Percentiles rank a stretch among this genome's conserved stretches.
These are phyloP conservation scores for Canariomyces notabilis DNA, from an alignment of 2,329 filamentous ascomycete genomes.

Conservation along the genomic window DNA sequence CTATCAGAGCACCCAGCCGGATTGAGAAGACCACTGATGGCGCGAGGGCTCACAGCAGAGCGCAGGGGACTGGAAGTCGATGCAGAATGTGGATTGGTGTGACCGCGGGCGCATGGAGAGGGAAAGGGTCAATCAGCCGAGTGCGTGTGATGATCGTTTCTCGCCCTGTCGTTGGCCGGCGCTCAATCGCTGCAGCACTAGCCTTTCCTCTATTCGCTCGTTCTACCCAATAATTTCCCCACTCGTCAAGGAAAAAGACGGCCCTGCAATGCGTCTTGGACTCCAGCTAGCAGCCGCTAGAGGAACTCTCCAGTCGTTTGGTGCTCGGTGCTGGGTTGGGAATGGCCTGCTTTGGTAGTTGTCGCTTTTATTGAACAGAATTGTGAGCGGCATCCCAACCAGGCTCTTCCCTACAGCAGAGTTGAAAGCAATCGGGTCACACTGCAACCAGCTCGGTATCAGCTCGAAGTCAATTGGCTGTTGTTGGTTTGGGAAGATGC, in stretches of 20 bases:
- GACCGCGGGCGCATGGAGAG: slow-evolving; percentile 13
- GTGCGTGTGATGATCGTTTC: slow-evolving; percentile 14
- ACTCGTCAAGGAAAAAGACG: slow-evolving; percentile 10
- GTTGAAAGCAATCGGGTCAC: no score
- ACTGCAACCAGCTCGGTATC: no score
- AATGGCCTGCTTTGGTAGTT: not conserved
- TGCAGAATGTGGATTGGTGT: slow-evolving; percentile 21
- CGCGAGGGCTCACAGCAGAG: slow-evolving; percentile 17
- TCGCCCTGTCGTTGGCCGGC: slow-evolving; percentile 18
- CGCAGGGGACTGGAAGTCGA: slow-evolving; percentile 23
- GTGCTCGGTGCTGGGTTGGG: slow-evolving; percentile 1
- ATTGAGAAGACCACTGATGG: slow-evolving; percentile 22
- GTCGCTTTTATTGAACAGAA: not conserved
- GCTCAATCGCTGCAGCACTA: slow-evolving; percentile 4
- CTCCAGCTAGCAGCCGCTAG: slow-evolving; percentile 4
- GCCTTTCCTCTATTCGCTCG: slow-evolving; percentile 9
- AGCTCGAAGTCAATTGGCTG: no score
- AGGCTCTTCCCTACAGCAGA: not conserved
- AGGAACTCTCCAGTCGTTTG: not conserved
- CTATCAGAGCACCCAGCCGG: slow-evolving; percentile 15
- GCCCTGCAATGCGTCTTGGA: no score
- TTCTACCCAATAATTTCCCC: slow-evolving; percentile 16
- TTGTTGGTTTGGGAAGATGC: no score
- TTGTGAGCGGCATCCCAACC: no score
- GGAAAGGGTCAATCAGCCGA: slow-evolving; percentile 15